Percentiles rank a stretch among this genome's conserved stretches.
Evolutionary conservation across 257 asterid genomes (phyloP).

Genomic region (Solanum lignicaule): DNA sequence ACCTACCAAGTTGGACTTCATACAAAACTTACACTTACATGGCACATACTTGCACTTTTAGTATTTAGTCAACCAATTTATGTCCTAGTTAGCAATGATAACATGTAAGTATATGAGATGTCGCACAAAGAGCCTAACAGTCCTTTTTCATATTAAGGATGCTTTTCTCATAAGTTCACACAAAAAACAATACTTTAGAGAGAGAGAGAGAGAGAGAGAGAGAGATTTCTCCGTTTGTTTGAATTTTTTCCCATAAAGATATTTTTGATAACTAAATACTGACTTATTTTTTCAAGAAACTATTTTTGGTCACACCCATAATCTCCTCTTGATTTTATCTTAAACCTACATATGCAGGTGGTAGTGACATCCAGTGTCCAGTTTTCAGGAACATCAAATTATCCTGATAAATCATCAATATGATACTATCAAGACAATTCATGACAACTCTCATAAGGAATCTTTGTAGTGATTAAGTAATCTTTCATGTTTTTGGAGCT

Average conservation of each 20-base stretch:
- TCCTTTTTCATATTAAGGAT: too few species aligned
- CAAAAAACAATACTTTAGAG: too few species aligned
- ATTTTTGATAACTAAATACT: not conserved
- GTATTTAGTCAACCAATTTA: too few species aligned
- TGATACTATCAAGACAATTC: not conserved
- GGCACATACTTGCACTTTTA: too few species aligned
- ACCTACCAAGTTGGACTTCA: too few species aligned
- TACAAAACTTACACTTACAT: too few species aligned
- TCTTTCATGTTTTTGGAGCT: not conserved
- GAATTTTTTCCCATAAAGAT: not conserved
- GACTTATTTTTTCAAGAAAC: not conserved
- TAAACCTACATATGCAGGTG: not conserved
- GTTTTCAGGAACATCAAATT: not conserved
- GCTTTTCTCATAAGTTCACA: too few species aligned
- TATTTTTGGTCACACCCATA: too few species aligned
- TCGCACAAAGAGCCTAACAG: too few species aligned
- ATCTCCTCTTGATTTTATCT: not conserved
- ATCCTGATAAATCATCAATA: not conserved
- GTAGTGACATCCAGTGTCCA: not conserved
- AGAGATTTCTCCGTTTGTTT: not conserved
- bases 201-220: too few species aligned
- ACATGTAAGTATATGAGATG: too few species aligned
- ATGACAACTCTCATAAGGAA: not conserved
- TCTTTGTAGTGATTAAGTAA: not conserved
- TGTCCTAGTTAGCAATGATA: too few species aligned